Base-by-base conservation (phyloP, 345 rosid species). In the Dimocarpus longan region DNA sequence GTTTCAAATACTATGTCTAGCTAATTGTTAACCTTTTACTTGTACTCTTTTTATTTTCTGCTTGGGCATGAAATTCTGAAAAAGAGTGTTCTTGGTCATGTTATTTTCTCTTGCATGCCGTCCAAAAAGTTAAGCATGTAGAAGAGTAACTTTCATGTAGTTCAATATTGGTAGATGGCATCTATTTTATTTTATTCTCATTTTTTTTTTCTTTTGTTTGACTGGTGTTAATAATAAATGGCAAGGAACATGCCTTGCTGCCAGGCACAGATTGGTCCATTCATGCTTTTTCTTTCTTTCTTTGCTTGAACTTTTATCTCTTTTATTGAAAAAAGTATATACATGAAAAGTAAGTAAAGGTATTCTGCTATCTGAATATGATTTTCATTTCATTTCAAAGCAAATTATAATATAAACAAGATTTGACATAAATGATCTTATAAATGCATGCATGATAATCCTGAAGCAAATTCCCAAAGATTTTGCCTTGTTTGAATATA, bases 401-500 rank as follows among this genome's bases (percentile, higher is more conserved):
- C 54, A 59, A 42, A 39, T 21, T 59, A 42, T 19, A 16, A 74
- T 42, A 24, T 8, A 65, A 32, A 12, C 16, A 65, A 28, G 42
- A 65, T 24, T 65, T 65, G 8, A 3, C 42, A 15, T 32, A 24
- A 13, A 15, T 76, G 54, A 37, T 37, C 18, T 64, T 18, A 32
- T 76, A 6, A 10, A 74, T 5, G 48, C 22, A 75, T 65, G 50
- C 22, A 19, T 37, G 5, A 40, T 18, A 46, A 37, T 75, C 43
- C 8, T 1, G 16, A 75, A 65, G 50, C 43, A 7, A 57, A 40
- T 8, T 6, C 28, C 15, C 1, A 39, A 59, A 21, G 37, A 59
- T 18, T 15, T 18, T 43, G 60, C 60, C 10, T 66, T 26, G 9
- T 79, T 78, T 54, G 66, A 79, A 79, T 79, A 19, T 21, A 60